Conservation (phyloP, 805 yeast genomes). For the Kluyveromyces aestuarii region DNA sequence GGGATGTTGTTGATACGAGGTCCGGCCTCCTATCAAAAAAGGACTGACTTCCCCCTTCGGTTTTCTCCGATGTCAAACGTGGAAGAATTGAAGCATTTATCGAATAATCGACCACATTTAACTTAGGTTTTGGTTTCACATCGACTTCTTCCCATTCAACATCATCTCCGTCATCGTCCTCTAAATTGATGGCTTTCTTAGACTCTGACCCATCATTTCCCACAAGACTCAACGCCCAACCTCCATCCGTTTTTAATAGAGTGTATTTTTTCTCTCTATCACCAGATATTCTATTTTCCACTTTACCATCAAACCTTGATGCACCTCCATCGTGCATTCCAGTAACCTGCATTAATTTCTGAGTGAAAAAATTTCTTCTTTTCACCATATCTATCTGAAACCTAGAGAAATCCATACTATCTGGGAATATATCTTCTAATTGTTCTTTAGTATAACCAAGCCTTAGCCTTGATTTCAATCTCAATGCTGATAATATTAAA, state of each 20-base stretch:
- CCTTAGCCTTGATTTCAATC: slow-evolving; percentile 80
- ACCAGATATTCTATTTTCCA: slow-evolving; percentile 57
- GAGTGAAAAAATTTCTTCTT: slow-evolving; percentile 84
- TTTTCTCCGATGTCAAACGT: slow-evolving; percentile 11
- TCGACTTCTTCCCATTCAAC: slow-evolving; percentile 69
- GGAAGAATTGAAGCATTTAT: slow-evolving; percentile 35
- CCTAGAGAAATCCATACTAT: slow-evolving; percentile 80
- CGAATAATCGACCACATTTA: slow-evolving; percentile 29
- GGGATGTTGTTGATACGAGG: slow-evolving; percentile 12
- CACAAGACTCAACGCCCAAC: slow-evolving; percentile 69
- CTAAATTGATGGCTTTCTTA: slow-evolving; percentile 43
- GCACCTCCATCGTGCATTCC: slow-evolving; percentile 59
- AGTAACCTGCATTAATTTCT: slow-evolving; percentile 69
- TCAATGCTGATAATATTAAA: slow-evolving; percentile 71
- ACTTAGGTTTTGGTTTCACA: slow-evolving; percentile 19
- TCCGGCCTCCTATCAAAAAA: slow-evolving; percentile 23
- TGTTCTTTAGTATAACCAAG: slow-evolving; percentile 95
- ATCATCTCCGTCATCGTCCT: slow-evolving; percentile 30
- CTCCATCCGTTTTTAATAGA: slow-evolving; percentile 66
- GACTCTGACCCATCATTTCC: slow-evolving; percentile 33
- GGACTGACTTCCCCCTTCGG: slow-evolving; percentile 20
- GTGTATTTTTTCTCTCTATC: slow-evolving; percentile 71
- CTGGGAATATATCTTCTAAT: slow-evolving; percentile 68
- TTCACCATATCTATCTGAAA: slow-evolving; percentile 92
- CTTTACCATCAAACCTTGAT: slow-evolving; percentile 27